Conservation (phyloP, 177 flowering plant genomes). For the Telopea speciosissima region DNA sequence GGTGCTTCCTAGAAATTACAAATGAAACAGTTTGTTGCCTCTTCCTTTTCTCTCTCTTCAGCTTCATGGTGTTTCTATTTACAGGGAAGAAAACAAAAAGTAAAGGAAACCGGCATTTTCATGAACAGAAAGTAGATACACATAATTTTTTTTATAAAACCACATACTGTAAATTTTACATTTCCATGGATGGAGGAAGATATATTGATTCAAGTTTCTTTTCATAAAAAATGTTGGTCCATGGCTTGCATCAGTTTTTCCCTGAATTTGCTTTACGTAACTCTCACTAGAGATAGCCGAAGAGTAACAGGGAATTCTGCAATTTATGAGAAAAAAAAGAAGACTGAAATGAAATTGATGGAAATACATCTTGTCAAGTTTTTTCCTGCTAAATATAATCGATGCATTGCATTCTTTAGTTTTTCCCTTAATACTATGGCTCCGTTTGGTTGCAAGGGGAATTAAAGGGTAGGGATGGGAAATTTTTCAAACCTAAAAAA, state of each 20-base stretch:
- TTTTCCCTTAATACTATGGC: neutral
- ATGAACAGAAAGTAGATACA: neutral
- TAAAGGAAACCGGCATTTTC: neutral
- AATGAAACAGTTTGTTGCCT: neutral
- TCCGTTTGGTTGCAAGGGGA: no score
- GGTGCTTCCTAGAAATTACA: neutral
- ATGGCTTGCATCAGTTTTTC: neutral
- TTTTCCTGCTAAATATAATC: no score
- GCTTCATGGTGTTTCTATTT: neutral
- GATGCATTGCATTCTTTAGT: neutral
- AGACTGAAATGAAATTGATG: no score
- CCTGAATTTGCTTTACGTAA: neutral
- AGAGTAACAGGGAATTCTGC: no score
- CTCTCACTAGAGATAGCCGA: neutral
- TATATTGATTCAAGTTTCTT: no score
- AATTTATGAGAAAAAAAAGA: no score
- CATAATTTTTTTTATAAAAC: neutral
- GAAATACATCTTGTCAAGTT: no score
- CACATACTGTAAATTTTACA: neutral
- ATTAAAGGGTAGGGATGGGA: no score
- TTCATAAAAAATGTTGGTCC: neutral
- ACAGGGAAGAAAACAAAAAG: neutral
- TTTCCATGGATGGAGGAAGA: neutral
- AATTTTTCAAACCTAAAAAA: no score
- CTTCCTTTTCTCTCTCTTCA: neutral